Percentiles rank a stretch among this genome's conserved stretches.
Conservation (phyloP, 371 early-diverging fungal species). For the Mucor lusitanicus region DNA sequence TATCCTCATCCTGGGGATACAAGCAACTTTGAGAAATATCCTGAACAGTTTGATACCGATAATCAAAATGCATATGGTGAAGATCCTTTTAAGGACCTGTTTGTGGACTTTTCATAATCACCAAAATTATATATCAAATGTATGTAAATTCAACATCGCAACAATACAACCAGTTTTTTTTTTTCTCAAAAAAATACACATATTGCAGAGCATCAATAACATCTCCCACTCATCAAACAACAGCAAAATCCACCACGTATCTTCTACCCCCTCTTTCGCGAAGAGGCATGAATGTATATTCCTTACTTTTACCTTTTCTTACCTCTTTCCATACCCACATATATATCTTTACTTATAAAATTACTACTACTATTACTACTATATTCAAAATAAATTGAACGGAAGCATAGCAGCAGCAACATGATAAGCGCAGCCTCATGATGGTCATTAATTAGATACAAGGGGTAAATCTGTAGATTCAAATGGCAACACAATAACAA, state of each 20-base stretch:
- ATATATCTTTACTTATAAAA: not conserved
- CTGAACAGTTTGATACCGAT: constrained; percentile 65
- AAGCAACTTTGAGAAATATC: constrained; percentile 95
- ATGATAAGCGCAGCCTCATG: not conserved
- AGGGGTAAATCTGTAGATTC: not conserved
- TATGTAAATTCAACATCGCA: not conserved
- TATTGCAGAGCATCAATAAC: not conserved
- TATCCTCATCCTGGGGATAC: constrained; percentile 91
- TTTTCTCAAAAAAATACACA: not conserved
- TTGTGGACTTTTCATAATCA: constrained; percentile 40
- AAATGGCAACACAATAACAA: not conserved
- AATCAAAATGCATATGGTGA: constrained; percentile 20
- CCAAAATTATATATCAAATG: not conserved
- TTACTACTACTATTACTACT: not conserved
- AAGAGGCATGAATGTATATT: not conserved
- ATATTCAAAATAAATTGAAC: not conserved
- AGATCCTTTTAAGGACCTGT: constrained; percentile 47
- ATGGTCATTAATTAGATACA: not conserved
- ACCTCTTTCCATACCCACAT: not conserved
- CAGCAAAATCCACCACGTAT: not conserved
- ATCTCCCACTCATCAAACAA: not conserved
- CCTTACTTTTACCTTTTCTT: not conserved
- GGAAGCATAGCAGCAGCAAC: not conserved
- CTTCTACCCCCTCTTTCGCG: not conserved
- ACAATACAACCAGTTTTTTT: not conserved